Evolutionary conservation across 2,329 filamentous ascomycete species (phyloP).

Genomic region (Atkinsonella texensis): DNA sequence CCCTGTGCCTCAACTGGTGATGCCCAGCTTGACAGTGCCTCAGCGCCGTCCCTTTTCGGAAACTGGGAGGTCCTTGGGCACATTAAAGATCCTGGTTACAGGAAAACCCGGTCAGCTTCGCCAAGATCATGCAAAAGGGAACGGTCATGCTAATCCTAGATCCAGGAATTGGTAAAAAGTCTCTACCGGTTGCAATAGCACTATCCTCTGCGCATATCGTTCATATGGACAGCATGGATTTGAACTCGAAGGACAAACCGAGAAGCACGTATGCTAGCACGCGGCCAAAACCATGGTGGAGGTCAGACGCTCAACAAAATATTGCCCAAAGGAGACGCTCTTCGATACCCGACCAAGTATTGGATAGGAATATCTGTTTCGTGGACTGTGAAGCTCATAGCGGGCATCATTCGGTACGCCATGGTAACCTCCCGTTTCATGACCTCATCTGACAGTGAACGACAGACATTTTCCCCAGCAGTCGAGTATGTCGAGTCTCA

Average conservation of each 20-base stretch:
- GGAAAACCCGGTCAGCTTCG: constrained; percentile 54
- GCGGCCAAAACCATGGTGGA: constrained; percentile 80
- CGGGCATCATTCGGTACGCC: constrained; percentile 37
- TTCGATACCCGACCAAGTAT: constrained; percentile 50
- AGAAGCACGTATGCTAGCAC: constrained; percentile 69
- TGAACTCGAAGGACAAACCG: constrained; percentile 24
- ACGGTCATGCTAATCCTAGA: background rate
- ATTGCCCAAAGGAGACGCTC: constrained; percentile 53
- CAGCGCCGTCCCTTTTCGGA: constrained; percentile 80
- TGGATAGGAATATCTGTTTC: constrained; percentile 90
- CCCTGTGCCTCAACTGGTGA: constrained; percentile 69
- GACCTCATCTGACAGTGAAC: background rate
- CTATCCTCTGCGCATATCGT: constrained; percentile 86
- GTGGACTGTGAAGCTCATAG: constrained; percentile 67
- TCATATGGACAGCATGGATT: constrained; percentile 62
- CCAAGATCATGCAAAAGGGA: background rate
- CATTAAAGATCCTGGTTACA: constrained; percentile 78
- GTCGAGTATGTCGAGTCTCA: constrained; percentile 57
- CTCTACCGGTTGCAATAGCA: constrained; percentile 76
- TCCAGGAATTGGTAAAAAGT: constrained; percentile 74
- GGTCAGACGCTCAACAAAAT: constrained; percentile 60
- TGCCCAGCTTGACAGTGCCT: constrained; percentile 92
- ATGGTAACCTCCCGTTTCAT: background rate
- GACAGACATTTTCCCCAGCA: constrained; percentile 16
- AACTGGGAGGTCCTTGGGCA: constrained; percentile 70